phyloP scores from a whole-genome alignment of 1,284 basidiomycete species.

The Ustilago trichophora region DNA sequence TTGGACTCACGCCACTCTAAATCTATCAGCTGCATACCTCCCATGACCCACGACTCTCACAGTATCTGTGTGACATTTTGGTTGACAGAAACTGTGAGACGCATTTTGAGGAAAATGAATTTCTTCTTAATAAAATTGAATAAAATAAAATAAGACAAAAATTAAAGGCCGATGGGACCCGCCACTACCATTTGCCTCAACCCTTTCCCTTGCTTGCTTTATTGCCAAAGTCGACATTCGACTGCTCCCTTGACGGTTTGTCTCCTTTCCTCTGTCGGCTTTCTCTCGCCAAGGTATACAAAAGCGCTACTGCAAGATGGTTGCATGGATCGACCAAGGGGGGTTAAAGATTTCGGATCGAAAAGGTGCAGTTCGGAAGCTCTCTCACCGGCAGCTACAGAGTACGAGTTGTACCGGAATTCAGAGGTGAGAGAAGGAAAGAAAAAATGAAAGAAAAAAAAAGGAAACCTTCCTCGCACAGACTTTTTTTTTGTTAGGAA shows the following conservation, averaged over 20 bases:
- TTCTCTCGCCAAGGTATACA: too few species aligned
- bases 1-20: too few species aligned
- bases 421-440: neutral
- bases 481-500: too few species aligned
- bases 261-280: too few species aligned
- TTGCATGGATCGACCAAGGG: neutral
- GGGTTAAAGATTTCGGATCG: neutral
- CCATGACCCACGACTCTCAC: too few species aligned
- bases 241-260: neutral
- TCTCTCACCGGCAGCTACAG: neutral
- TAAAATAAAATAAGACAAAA: neutral
- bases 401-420: neutral
- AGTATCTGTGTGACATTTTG: too few species aligned
- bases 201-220: neutral
- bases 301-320: neutral
- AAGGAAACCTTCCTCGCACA: neutral
- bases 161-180: slow-evolving; percentile 3
- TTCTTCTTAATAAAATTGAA: neutral
- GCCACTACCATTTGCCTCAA: neutral
- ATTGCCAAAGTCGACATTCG: neutral
- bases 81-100: too few species aligned
- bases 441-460: neutral
- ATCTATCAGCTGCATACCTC: too few species aligned
- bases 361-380: slow-evolving; percentile 4
- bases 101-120: too few species aligned